phyloP scores from a whole-genome alignment of 2,329 filamentous ascomycete genomes.

The Aureobasidium sp. region DNA sequence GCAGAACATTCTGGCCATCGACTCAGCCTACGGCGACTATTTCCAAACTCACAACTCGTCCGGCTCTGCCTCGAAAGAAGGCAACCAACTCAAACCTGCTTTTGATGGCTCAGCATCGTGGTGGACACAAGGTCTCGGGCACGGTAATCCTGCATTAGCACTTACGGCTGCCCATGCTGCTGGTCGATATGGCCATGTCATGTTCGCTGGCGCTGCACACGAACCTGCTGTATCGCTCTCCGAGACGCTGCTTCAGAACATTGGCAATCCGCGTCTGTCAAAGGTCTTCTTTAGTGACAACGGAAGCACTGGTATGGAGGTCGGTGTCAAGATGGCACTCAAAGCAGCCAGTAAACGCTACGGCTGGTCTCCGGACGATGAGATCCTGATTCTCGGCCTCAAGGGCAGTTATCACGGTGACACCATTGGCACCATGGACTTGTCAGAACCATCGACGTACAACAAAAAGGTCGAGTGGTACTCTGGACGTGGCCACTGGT shows the following conservation, averaged over 20 bases:
- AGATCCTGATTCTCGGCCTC: constrained; percentile 63
- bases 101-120: constrained; percentile 83
- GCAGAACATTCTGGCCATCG: constrained; percentile 64
- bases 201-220: constrained; percentile 78
- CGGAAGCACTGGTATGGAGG: constrained; percentile 75
- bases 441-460: constrained; percentile 66
- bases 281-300: constrained; percentile 82
- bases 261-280: constrained; percentile 57
- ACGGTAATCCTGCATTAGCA: constrained; percentile 64
- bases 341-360: constrained; percentile 62
- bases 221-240: constrained; percentile 67
- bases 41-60: constrained; percentile 54
- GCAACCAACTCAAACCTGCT: constrained; percentile 51
- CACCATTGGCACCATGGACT: constrained; percentile 84
- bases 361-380: constrained; percentile 52
- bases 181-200: constrained; percentile 78
- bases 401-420: constrained; percentile 82
- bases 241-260: constrained; percentile 52
- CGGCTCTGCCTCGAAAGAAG: constrained; percentile 17
- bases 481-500: constrained; percentile 67
- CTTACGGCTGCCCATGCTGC: constrained; percentile 74
- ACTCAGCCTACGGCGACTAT: constrained; percentile 71
- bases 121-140: constrained; percentile 86
- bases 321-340: constrained; percentile 78
- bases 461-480: constrained; percentile 89